phyloP scores from a whole-genome alignment of 139 green algal species.

The Pedinophyceae sp. region DNA sequence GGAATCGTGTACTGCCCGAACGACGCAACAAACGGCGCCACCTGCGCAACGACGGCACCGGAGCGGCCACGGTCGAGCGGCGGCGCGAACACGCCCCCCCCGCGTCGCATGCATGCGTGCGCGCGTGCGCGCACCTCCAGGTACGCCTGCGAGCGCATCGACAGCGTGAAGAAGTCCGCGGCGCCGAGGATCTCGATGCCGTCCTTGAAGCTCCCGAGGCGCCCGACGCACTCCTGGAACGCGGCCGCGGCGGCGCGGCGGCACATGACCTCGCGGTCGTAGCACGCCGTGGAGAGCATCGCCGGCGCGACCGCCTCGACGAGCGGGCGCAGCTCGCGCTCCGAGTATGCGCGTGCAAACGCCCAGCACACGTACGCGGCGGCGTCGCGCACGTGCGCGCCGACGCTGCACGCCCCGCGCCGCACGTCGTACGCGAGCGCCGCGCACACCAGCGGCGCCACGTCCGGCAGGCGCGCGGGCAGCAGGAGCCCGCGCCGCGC shows the following conservation, averaged over 20 bases:
- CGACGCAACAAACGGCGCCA: slow-evolving; percentile 21
- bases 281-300: slow-evolving; percentile 73
- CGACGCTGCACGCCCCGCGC: slow-evolving; percentile 68
- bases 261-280: slow-evolving; percentile 78
- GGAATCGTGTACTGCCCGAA: slow-evolving; percentile 39
- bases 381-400: slow-evolving; percentile 85
- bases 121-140: slow-evolving; percentile 37
- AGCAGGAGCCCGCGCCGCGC: slow-evolving; percentile 74
- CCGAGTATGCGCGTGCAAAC: slow-evolving; percentile 70
- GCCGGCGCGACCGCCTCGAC: slow-evolving; percentile 38
- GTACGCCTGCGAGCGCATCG: slow-evolving; percentile 32
- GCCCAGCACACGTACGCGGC: slow-evolving; percentile 95
- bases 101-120: too few species aligned
- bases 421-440: slow-evolving; percentile 85
- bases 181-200: slow-evolving; percentile 77
- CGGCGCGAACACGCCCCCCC: too few species aligned
- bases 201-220: slow-evolving; percentile 67
- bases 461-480: slow-evolving; percentile 33
- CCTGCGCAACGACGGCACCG: too few species aligned
- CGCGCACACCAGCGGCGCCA: slow-evolving; percentile 27
- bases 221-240: slow-evolving; percentile 88
- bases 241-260: slow-evolving; percentile 78
- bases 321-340: slow-evolving; percentile 26
- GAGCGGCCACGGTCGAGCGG: too few species aligned
- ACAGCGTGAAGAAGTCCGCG: slow-evolving; percentile 85